Evolutionary conservation across 2,329 filamentous ascomycete species (phyloP), one percentile per base, ranked within the genome.

Genomic region (Cercospora sp.): DNA sequence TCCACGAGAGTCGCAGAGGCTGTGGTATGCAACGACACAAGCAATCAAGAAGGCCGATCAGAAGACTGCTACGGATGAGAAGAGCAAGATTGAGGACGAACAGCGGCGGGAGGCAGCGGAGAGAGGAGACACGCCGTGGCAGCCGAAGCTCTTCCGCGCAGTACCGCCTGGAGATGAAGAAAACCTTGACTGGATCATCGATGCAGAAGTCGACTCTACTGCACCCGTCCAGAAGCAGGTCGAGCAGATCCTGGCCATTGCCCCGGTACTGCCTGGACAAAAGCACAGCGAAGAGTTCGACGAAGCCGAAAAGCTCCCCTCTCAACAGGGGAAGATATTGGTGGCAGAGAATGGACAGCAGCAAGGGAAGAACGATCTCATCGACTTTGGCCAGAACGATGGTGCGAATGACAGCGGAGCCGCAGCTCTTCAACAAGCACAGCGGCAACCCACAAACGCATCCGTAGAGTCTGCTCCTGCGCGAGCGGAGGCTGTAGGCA

Each of bases 141-240:
- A 89, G 37, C 94, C 95, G 0, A 89, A 89, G 71, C 85, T 98
- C 12, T 99, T 99, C 84, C 87, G 93, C 69, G 82, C 83, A 59
- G 90, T 96, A 10, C 86, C 87, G 55, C 78, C 85, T 3, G 78
- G 78, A 21, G 78, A 79, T 45, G 91, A 96, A 79, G 93, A 96
- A 77, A 92, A 92, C 72, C 82, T 99, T 32, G 95, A 98, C 80
- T 99, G 93, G 92, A 94, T 98, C 76, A 91, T 99, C 76, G 91
- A 94, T 79, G 90, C 94, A 1, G 85, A 89, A 66, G 87, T 99
- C 71, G 89, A 94, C 74, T 84, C 84, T 57, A 81, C 86, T 28
- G 87, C 90, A 3, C 88, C 92, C 0, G 82, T 70, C 16, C 71
- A 90, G 73, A 85, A 90, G 72, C 89, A 93, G 76, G 85, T 87